Evolutionary conservation across 257 asterid genomes (phyloP).

Genomic region (Lantana camara): DNA sequence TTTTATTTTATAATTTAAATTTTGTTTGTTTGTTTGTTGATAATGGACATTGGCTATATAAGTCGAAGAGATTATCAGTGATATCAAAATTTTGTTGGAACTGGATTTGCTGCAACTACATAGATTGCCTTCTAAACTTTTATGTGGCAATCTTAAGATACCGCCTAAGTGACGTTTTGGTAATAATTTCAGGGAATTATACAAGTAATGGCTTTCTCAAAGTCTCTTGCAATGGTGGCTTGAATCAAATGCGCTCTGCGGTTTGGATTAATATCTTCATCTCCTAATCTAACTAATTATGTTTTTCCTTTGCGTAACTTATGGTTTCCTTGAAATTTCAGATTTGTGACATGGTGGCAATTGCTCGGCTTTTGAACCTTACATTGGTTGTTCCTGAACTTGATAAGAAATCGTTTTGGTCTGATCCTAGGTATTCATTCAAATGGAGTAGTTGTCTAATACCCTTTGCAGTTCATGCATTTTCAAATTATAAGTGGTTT

Average conservation of each 20-base stretch:
- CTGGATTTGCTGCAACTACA: not conserved
- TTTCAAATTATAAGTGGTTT: slow-evolving; percentile 14
- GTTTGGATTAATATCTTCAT: slow-evolving; percentile 42
- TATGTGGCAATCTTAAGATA: slow-evolving; percentile 7
- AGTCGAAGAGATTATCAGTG: not conserved
- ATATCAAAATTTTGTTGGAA: too few species aligned
- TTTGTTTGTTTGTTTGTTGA: not conserved
- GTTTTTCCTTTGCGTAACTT: slow-evolving; percentile 27
- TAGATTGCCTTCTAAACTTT: slow-evolving; percentile 1
- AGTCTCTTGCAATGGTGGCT: slow-evolving; percentile 93
- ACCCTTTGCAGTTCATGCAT: slow-evolving; percentile 9
- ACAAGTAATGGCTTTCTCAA: slow-evolving; percentile 82
- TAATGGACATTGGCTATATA: not conserved
- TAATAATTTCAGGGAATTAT: slow-evolving; percentile 60
- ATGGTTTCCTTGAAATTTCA: slow-evolving; percentile 38
- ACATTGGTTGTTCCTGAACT: slow-evolving; percentile 94
- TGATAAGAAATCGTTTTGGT: slow-evolving; percentile 96
- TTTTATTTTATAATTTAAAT: too few species aligned
- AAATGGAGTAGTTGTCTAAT: slow-evolving; percentile 12
- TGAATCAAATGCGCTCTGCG: slow-evolving; percentile 99
- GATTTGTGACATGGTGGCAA: slow-evolving; percentile 97
- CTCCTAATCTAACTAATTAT: slow-evolving; percentile 15
- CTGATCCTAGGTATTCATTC: slow-evolving; percentile 86
- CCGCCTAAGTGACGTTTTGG: not conserved
- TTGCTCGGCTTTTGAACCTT: slow-evolving; percentile 91